Base-by-base conservation (phyloP, 1,284 basidiomycete species). In the Gomphus bonarii region DNA sequence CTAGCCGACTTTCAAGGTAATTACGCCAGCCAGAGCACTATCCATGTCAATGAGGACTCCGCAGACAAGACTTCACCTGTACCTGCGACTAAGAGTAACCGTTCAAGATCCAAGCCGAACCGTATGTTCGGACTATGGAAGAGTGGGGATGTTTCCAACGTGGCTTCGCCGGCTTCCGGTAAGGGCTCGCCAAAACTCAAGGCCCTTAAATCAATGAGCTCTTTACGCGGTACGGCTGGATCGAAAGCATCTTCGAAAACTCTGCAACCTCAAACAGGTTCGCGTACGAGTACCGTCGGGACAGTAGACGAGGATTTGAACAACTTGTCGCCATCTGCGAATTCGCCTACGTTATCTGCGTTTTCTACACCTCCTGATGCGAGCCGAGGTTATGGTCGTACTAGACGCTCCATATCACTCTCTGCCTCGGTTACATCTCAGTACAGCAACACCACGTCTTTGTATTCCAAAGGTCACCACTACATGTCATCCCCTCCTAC, bases 1-100 rank as follows among this genome's bases (percentile, higher is more conserved):
- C 69, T 91, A 33, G 74, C 79, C 33, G 88, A 91, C 67, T 91
- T 91, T 58, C 85, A 89, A 35, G 88, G 89, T 46, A 77, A 84
- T 14, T 91, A 91, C 62, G 86, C 85, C 63, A 91, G 88, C 65
- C 76, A 75, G 60, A 89, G 84, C 63, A 89, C 85, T 0, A 68
- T 90, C 14, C 55, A 57, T 51, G 20, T 57, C 35, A 43, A 33
- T 35, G 55, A 43, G n/a, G 55, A 57, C 18, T 36, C 48, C 16
- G 25, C 31, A 22, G 38, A 33, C 18, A 20, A 8, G 12, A 33
- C 59, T n/a, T 38, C 50, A n/a, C 49, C 55, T 10, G 30, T 40
- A 58, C 49, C 50, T 25, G 50, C 35, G 40, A 40, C n/a, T 16
- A 31, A 25, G 25, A 35, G 46, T 18, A 44, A 51, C 9, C 49